phyloP scores from a whole-genome alignment of 176 grass and related monocot genomes.

The Triticum monococcum region DNA sequence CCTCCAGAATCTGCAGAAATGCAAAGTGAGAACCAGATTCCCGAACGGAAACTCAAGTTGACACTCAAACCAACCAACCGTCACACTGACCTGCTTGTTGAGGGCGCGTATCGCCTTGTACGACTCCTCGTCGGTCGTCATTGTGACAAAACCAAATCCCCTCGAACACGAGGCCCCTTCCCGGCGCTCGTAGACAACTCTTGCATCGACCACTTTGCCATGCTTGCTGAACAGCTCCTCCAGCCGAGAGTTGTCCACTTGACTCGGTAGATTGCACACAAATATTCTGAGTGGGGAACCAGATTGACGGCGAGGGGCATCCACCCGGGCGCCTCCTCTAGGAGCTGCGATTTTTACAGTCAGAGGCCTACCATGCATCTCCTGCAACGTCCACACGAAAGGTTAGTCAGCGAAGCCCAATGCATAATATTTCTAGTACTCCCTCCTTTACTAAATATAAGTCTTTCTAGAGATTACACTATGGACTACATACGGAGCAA shows the following conservation, averaged over 20 bases:
- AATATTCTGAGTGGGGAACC: slow-evolving; percentile 55
- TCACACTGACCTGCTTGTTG: slow-evolving; percentile 56
- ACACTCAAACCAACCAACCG: background rate
- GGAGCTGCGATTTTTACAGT: slow-evolving; percentile 37
- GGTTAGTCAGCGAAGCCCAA: background rate
- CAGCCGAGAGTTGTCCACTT: slow-evolving; percentile 65
- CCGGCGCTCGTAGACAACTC: slow-evolving; percentile 67
- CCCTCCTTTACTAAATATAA: too few relatives aligned
- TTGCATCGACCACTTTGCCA: slow-evolving; percentile 73
- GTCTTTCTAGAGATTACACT: too few relatives aligned
- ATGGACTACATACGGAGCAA: too few relatives aligned
- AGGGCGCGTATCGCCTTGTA: slow-evolving; percentile 79
- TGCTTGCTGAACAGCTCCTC: slow-evolving; percentile 80
- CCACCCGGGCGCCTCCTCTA: background rate
- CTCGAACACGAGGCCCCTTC: slow-evolving; percentile 60
- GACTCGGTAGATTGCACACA: slow-evolving; percentile 78
- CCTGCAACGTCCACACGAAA: slow-evolving; percentile 39
- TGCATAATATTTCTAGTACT: background rate
- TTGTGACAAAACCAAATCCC: slow-evolving; percentile 86
- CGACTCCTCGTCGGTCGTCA: slow-evolving; percentile 63
- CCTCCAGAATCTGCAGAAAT: slow-evolving; percentile 9
- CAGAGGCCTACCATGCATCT: slow-evolving; percentile 57
- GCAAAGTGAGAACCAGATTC: background rate
- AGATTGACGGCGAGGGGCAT: slow-evolving; percentile 1
- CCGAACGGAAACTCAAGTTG: background rate